Base-by-base conservation (phyloP, 108 stramenopile species). In the Cyclotella sp. region DNA sequence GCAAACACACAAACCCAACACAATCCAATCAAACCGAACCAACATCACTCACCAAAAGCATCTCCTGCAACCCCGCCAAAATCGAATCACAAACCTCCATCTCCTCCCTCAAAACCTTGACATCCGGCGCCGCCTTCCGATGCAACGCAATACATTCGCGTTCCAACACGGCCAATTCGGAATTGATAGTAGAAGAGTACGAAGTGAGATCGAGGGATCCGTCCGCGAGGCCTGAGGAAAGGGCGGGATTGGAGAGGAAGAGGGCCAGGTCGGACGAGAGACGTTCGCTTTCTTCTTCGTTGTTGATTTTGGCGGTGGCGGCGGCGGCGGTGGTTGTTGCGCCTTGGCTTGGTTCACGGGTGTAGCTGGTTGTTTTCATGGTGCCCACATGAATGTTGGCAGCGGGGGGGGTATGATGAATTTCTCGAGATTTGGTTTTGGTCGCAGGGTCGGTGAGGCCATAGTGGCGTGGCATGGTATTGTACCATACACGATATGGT, bases 41-140 rank as follows among this genome's bases (percentile, higher is more conserved):
- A 34, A 34, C 6, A 6, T 6, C 2, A 61, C 60, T 61, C 60
- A 61, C 60, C 29, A 61, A 21, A 5, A 61, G 60, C 96, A 98
- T 95, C 86, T 96, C 95, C 70, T 98, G 97, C 89, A 99, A 82
- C 13, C 90, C 81, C n/a, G 90, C 92, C 52, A 99, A 82, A 45
- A 97, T 93, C 61, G 84, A 82, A 75, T 99, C 98, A 72, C 98
- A 98, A 21, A 84, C 92, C 42, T 95, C 90, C 72, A 99, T 84
- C 81, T 99, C 95, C 21, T 73, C 73, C 67, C 90, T 84, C 60
- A 96, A 76, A 4, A 76, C 60, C 22, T 73, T 78, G 53, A 96
- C 87, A 55, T 90, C 87, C 4, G 80, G 64, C 24, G 87, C 81
- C 58, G 95, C 91, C 62, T 68, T 63, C 14, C 90, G 81, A 68